Base-by-base conservation (phyloP, 768 basidiomycete species). In the Pisolithus orientalis region DNA sequence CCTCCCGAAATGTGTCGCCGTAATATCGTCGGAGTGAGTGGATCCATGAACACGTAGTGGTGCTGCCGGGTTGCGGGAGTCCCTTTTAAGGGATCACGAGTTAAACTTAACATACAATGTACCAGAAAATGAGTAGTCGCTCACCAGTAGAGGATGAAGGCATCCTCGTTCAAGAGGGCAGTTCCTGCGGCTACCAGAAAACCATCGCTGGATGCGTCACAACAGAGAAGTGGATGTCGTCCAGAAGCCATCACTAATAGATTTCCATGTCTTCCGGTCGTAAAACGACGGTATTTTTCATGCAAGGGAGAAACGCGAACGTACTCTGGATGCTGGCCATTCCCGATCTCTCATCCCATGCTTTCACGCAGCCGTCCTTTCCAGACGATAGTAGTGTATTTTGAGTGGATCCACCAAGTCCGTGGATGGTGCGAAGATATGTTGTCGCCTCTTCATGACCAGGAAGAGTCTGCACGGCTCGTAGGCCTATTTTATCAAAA, bases 1-100 rank as follows among this genome's bases (percentile, higher is more conserved):
- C 13, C 47, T 42, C 34, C 44, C 56, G 51, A 89, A 89, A 49
- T 79, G 78, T 0, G 95, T 67, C 5, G 80, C 75, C 0, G 94
- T 95, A 52, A 97, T 82, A 62, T 97, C 94, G 67, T 97, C 94
- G 3, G 93, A 94, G 62, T 97, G 94, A 0, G 91, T 92, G 3
- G 87, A 90, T 4, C 80, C 72, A 67, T 96, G 93, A n/a, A 72
- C 75, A 31, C 89, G 82, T 1, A 91, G 63, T 4, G 86, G 87
- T 1, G 78, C 75, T 2, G 73, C 75, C 9, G 91, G 82, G 50
- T 83, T 80, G n/a, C 94, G 81, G 17, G 86, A 85, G 65, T 97
- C 94, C 90, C 91, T 93, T 61, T 25, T 44, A 28, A 48, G 52
- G 43, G 29, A 14, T 52, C 44, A n/a, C n/a, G n/a, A 49, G 11